Evolutionary conservation across 169 alveolate species (phyloP).

Genomic region (Cryptosporidium andersoni): DNA sequence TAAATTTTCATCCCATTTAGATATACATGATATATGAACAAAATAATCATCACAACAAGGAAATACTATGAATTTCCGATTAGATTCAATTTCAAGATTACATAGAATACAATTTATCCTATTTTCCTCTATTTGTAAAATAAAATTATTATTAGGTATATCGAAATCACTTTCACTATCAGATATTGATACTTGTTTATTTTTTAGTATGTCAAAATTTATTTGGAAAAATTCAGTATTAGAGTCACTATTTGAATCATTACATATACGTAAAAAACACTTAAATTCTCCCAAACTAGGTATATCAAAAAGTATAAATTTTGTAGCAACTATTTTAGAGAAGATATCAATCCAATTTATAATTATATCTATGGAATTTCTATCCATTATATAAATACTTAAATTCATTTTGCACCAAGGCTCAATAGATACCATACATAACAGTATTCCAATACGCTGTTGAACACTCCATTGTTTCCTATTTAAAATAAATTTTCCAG

Average conservation of each 20-base stretch:
- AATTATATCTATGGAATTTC: constrained; percentile 11
- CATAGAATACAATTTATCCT: constrained; percentile 22
- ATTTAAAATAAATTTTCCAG: constrained; percentile 4
- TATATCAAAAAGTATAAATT: not conserved
- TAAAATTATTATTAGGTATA: constrained; percentile 34
- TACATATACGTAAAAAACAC: constrained; percentile 26
- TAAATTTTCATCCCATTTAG: constrained; percentile 30
- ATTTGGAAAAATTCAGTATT: constrained; percentile 33
- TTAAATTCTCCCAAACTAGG: not conserved
- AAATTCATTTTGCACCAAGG: constrained; percentile 64
- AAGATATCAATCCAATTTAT: not conserved
- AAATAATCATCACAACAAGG: constrained; percentile 37
- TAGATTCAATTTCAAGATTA: constrained; percentile 3
- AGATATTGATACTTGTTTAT: not conserved
- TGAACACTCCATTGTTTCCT: constrained; percentile 66
- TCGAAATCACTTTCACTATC: constrained; percentile 13
- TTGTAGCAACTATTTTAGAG: not conserved
- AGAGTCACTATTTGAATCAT: constrained; percentile 4
- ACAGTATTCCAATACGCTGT: constrained; percentile 46
- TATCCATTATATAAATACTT: constrained; percentile 19
- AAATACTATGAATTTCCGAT: constrained; percentile 22
- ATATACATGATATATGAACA: constrained; percentile 43
- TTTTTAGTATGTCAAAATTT: constrained; percentile 21
- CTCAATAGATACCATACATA: constrained; percentile 45
- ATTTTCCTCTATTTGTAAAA: not conserved